A percentile compares a stretch with the other conserved stretches of the same genome.
Evolutionary conservation across 1,284 basidiomycete species (phyloP).

Genomic region (Anthracocystis walkeri): DNA sequence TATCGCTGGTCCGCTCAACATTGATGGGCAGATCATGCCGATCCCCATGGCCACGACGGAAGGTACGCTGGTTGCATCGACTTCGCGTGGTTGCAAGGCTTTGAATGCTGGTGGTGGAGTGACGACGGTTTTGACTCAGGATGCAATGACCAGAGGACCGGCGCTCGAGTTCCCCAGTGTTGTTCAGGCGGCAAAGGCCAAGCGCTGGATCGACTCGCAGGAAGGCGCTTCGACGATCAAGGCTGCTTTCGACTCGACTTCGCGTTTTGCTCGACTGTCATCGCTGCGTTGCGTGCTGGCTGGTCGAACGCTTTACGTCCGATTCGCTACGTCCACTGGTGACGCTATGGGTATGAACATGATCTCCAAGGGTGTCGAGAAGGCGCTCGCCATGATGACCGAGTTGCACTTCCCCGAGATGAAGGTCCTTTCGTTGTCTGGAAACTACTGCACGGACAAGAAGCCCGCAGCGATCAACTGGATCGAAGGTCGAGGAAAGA

Average conservation of each 20-base stretch:
- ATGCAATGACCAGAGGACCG: constrained; percentile 98
- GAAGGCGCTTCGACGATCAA: constrained; percentile 84
- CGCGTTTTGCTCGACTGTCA: constrained; percentile 66
- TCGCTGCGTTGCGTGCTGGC: constrained; percentile 66
- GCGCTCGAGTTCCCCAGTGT: constrained; percentile 94
- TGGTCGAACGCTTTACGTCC: constrained; percentile 83
- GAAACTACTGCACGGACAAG: constrained; percentile 99
- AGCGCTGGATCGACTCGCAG: constrained; percentile 87
- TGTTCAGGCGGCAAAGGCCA: constrained; percentile 82
- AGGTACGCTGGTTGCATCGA: constrained; percentile 96
- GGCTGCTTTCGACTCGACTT: constrained; percentile 90
- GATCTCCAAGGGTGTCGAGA: constrained; percentile 77
- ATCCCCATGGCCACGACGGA: constrained; percentile 99
- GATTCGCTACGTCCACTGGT: constrained; percentile 93
- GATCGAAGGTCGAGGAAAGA: constrained; percentile 99
- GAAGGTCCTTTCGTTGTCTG: constrained; percentile 91
- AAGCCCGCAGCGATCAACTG: constrained; percentile 99
- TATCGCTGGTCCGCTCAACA: constrained; percentile 92
- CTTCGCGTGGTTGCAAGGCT: constrained; percentile 97
- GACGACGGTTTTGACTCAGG: constrained; percentile 89
- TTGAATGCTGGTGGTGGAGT: constrained; percentile 96
- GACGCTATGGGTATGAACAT: constrained; percentile 99
- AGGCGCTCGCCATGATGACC: constrained; percentile 85
- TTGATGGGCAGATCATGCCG: constrained; percentile 86
- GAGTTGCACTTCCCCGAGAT: constrained; percentile 87